A percentile compares a stretch with the other conserved stretches of the same genome.
Evolutionary conservation across 2,329 filamentous ascomycete genomes (phyloP).

Genomic region (Penicillium sp.): DNA sequence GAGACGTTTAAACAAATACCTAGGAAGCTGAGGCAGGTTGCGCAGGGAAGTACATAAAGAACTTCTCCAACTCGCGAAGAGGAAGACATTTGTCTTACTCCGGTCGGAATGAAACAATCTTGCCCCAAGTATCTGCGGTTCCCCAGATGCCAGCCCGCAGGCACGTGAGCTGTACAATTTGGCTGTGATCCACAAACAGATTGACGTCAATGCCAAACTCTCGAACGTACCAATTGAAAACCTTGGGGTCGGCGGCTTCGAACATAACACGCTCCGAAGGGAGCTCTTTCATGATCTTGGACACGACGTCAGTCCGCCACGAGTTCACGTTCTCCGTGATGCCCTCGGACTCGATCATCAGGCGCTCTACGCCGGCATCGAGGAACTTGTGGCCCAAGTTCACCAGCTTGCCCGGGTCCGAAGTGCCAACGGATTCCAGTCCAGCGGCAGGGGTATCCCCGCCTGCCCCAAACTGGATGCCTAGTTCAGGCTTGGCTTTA

Average conservation of each 20-base stretch:
- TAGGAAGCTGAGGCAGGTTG: not conserved
- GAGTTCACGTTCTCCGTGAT: constrained; percentile 54
- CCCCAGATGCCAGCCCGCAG: constrained; percentile 53
- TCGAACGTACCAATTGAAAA: constrained; percentile 55
- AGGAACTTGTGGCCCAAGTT: constrained; percentile 50
- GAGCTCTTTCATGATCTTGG: constrained; percentile 49
- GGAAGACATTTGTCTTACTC: not conserved
- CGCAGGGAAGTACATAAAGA: not conserved
- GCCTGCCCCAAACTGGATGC: constrained; percentile 56
- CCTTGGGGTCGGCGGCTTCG: constrained; percentile 53
- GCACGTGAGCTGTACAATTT: constrained; percentile 54
- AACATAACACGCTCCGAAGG: constrained; percentile 55
- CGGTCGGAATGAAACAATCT: constrained; percentile 43
- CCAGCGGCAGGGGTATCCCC: constrained; percentile 49
- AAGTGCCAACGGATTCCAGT: constrained; percentile 48
- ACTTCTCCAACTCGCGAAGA: not conserved
- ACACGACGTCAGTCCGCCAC: constrained; percentile 55
- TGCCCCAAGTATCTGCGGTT: constrained; percentile 54
- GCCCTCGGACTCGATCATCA: constrained; percentile 59
- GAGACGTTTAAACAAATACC: too few species aligned
- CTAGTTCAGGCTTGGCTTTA: constrained; percentile 53
- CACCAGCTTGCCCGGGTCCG: constrained; percentile 48
- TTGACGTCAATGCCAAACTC: constrained; percentile 57
- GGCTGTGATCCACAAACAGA: constrained; percentile 55
- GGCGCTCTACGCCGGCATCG: constrained; percentile 50